Evolutionary conservation across 441 rosid species (phyloP), one percentile per base, ranked within the genome.

Genomic region (Populus hybrid): DNA sequence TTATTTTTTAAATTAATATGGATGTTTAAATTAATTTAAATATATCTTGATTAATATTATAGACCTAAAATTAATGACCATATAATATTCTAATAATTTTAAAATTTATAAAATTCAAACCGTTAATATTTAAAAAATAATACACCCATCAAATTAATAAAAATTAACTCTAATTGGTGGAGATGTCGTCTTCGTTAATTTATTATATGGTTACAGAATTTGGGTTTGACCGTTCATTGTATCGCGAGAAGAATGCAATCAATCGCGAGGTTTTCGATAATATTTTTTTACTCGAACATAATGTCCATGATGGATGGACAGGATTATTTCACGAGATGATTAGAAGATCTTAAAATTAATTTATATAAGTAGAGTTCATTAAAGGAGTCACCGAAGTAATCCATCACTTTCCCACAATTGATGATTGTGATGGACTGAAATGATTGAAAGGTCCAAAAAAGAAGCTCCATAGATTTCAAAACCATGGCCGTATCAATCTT

Each of bases 31-130:
- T 28, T 28, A 2, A 0, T 0, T 28, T 28, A 0, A 28, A 28
- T 28, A 2, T 28, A 28, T 28, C 3, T 28, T 28, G 0, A 28
- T 2, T 28, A 2, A 2, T 28, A 28, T 28, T 28, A 28, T 28
- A 0, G 0, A 28, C 0, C 3, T 28, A 3, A 28, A 28, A 28
- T 28, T 28, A 28, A 28, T 28, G 0, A 28, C 0, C 0, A 28
- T 0, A 28, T 28, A 28, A 28, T 3, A 28, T 28, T 28, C 0
- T 2, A 28, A 28, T 28, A 28, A 28, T 28, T 28, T 3, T 28
- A 28, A 28, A 28, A 0, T 2, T 28, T 28, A 28, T 0, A 2
- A 28, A 1, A 28, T 0, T 28, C 3, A 2, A 2, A 26, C 26
- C 0, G 1, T 1, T 28, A 28, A 28, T 0, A 2, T 28, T 2